Base-by-base conservation (phyloP, 176 grass and related monocot genomes). In the Ampelocalamus luodianensis region DNA sequence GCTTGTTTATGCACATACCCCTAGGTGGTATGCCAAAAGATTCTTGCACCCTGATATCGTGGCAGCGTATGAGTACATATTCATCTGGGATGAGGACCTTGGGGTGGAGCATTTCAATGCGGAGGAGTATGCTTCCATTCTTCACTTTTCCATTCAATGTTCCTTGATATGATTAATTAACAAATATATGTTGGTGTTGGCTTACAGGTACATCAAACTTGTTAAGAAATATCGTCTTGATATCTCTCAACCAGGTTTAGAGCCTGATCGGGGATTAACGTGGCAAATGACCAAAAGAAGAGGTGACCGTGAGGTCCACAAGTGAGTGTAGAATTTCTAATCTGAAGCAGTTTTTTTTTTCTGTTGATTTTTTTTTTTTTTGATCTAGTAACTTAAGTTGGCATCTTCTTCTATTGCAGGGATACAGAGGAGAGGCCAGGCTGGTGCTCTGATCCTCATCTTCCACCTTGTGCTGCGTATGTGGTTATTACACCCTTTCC, bases 281-380 rank as follows among this genome's bases (percentile, higher is more conserved):
- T 97, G 95, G 95, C 90, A 94, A 82, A 97, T 97, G 92, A 97
- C 95, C 27, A 91, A 91, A 89, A 91, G 95, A 89, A 93, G 90
- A 90, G 92, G 84, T 53, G 89, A 93, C 49, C 70, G 51, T 76
- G 92, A 97, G 90, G 92, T 97, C 22, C 95, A 97, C 84, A 94
- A 93, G 95, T 97, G 71, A 93, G 95, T 88, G 37, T 0, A 10
- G 4, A 70, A 55, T 37, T 68, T 80, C 16, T 83, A 58, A 46
- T 77, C 26, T 74, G 64, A 68, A 78, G 17, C 46, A 22, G 29
- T 38, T 8, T 44, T 39, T 38, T 43, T 48, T 14, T 43, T 37
- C 68, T 85, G 20, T 77, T 45, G 42, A 26, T 71, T 13, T 48
- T 53, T 81, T 43, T 43, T 7, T 63, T 8, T 26, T 79, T 24